phyloP scores from a whole-genome alignment of 495 filamentous ascomycete genomes.

The Neurospora terricola region DNA sequence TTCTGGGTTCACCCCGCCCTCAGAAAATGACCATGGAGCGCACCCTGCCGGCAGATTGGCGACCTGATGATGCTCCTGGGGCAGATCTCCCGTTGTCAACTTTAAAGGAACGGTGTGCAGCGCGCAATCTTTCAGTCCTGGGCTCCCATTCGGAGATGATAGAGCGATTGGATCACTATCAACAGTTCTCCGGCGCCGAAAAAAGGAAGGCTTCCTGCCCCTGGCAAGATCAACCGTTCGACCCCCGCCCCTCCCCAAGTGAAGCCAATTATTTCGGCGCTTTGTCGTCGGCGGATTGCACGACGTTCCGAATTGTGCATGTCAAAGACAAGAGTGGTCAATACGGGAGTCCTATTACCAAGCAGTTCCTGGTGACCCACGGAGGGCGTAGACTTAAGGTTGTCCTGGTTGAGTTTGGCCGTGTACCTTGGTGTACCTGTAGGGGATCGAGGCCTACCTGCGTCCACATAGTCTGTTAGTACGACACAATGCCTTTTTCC shows the following conservation, averaged over 20 bases:
- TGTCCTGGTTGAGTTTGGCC: not conserved
- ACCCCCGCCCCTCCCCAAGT: too few relatives aligned
- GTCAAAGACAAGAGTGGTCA: not conserved
- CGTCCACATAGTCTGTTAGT: not conserved
- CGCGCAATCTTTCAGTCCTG: not conserved
- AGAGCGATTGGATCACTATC: not conserved
- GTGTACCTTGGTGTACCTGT: not conserved
- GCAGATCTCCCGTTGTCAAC: not conserved
- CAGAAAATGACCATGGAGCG: not conserved
- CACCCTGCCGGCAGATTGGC: not conserved
- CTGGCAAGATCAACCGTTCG: not conserved
- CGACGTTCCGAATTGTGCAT: not conserved
- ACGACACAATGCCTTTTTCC: too few relatives aligned
- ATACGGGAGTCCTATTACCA: not conserved
- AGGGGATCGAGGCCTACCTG: not conserved
- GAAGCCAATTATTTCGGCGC: too few relatives aligned
- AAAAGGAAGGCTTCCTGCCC: not conserved
- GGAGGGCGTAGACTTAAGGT: not conserved
- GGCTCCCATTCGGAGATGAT: not conserved
- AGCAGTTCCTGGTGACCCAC: not conserved
- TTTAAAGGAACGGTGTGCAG: not conserved
- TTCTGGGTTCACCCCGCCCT: not conserved
- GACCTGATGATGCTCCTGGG: not conserved
- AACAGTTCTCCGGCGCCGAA: not conserved
- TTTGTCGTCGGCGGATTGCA: not conserved